Conservation (phyloP, 2,329 filamentous ascomycete species). For the Hymenoscyphus scutula region DNA sequence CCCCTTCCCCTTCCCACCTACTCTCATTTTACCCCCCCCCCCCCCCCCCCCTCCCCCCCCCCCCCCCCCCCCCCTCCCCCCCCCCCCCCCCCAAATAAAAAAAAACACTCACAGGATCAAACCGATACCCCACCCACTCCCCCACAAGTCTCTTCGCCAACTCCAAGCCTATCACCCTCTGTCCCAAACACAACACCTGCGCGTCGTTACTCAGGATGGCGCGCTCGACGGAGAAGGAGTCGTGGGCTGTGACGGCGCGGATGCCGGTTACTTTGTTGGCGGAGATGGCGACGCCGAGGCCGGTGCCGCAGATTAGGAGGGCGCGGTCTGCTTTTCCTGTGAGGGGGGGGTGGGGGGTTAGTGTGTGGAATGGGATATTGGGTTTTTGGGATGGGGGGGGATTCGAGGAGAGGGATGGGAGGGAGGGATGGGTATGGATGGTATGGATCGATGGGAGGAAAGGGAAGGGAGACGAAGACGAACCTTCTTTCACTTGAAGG, state of each 20-base stretch:
- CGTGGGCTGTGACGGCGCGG: conserved; percentile 84
- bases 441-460: too few species aligned
- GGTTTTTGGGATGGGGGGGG: conserved; percentile 23
- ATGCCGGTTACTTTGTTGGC: conserved; percentile 86
- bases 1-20: background rate
- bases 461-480: background rate
- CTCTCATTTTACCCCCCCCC: background rate
- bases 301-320: conserved; percentile 80
- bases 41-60: background rate
- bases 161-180: conserved; percentile 79
- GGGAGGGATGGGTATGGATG: too few species aligned
- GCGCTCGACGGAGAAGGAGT: conserved; percentile 79
- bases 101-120: conserved; percentile 60
- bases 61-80: background rate
- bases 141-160: conserved; percentile 71
- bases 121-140: conserved; percentile 83
- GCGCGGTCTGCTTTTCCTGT: conserved; percentile 70
- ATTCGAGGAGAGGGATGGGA: background rate
- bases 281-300: conserved; percentile 81
- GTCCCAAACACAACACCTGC: conserved; percentile 83
- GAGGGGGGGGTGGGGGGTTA: background rate
- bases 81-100: background rate
- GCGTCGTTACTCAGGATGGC: conserved; percentile 81
- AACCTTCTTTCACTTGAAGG: background rate
- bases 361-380: too few species aligned